phyloP scores from a whole-genome alignment of 106 monocot species.

The Dendrobium chrysotoxum region DNA sequence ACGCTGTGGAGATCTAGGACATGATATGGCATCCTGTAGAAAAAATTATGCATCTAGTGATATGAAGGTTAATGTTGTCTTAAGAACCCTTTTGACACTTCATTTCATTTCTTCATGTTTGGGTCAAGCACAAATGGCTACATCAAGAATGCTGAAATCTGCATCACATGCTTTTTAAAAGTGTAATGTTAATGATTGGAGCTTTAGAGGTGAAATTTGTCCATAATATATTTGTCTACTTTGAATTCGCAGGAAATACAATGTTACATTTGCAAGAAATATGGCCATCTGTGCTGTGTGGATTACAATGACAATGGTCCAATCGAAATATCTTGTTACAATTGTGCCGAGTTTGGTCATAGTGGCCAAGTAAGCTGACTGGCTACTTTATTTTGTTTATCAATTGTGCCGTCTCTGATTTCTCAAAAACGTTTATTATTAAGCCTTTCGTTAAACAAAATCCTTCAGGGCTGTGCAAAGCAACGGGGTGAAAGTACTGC shows the following conservation, averaged over 20 bases:
- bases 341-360: constrained; percentile 82
- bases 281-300: constrained; percentile 89
- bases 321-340: constrained; percentile 63
- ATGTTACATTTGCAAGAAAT: constrained; percentile 78
- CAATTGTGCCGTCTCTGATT: neutral
- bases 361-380: constrained; percentile 60
- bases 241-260: constrained; percentile 55
- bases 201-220: neutral
- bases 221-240: neutral
- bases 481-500: constrained; percentile 24
- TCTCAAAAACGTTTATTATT: neutral
- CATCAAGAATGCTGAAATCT: neutral
- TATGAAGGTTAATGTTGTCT: constrained; percentile 33
- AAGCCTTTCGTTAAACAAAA: neutral
- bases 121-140: neutral
- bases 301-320: constrained; percentile 38
- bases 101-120: neutral
- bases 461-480: constrained; percentile 76
- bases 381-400: neutral
- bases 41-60: constrained; percentile 52
- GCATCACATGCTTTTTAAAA: neutral
- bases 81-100: neutral
- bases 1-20: constrained; percentile 68
- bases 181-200: neutral
- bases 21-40: constrained; percentile 73